Evolutionary conservation across 2,329 filamentous ascomycete species (phyloP), one percentile per base, ranked within the genome.

Genomic region (Alternaria infectoria): DNA sequence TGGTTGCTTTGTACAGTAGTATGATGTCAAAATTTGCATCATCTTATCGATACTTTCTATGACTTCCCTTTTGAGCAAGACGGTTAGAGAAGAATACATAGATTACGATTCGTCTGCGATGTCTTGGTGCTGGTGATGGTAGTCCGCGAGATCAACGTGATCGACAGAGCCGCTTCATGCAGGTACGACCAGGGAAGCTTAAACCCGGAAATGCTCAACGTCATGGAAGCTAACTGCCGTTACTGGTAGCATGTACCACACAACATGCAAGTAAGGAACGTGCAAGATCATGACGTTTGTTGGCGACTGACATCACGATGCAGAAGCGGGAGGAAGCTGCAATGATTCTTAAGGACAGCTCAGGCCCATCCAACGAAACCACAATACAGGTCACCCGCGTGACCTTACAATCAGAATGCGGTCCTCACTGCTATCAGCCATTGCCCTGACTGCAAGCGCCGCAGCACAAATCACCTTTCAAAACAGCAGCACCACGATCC

Each of bases 401-500:
- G 30, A 1, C 8, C 1, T 7, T 5, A 23, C 12, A 11, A 15
- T 21, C 28, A 5, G 25, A 10, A 52, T 52, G 30, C 49, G 19
- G 23, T 52, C 30, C 30, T 36, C 30, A 17, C 9, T 52, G 0
- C 49, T 52, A 15, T 23, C 19, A 44, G 3, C 36, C 3, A 12
- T 28, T 3, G 52, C 23, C 3, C 7, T 51, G 4, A 10, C 21
- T 11, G 30, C 43, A 19, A 28, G 23, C 4, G 28, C 30, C 6
- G 46, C 57, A 5, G 57, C 64, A 7, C 64, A 69, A 60, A 40
- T 66, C 17, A 66, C 67, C 3, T 68, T 63, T 45, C 62, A 68
- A 28, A 67, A 77, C 51, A 60, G 62, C 12, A 73, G 74, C 15
- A 61, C 66, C n/a, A 78, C 79, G 3, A 74, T 75, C 32, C 68